A percentile compares a stretch with the other conserved stretches of the same genome.
These are phyloP conservation scores for Phytophthora hibernalis DNA, from an alignment of 352 stramenopile genomes.

Conservation along the genomic window DNA sequence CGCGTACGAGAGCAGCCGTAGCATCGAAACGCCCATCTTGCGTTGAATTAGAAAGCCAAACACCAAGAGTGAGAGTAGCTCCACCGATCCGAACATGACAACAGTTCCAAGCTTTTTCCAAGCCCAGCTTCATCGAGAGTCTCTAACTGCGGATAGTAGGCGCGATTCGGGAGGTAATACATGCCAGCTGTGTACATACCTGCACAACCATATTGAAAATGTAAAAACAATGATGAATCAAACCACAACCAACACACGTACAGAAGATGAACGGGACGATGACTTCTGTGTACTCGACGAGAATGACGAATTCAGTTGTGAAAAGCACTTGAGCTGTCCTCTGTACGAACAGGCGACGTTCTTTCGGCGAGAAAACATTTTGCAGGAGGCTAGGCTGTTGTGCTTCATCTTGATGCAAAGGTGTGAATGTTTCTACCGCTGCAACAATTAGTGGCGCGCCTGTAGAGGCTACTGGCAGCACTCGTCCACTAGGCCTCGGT, in stretches of 20 bases:
- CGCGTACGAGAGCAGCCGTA: constrained; percentile 41
- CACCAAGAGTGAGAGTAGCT: constrained; percentile 25
- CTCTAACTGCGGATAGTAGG: constrained; percentile 37
- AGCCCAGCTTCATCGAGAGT: constrained; percentile 16
- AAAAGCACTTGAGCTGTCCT: constrained; percentile 28
- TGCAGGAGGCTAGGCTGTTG: background rate
- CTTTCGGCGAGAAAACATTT: constrained; percentile 2
- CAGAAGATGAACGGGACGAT: constrained; percentile 35
- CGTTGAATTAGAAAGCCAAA: constrained; percentile 23
- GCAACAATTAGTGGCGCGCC: background rate
- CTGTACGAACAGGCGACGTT: constrained; percentile 9
- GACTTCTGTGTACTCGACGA: constrained; percentile 41
- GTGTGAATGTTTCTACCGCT: background rate
- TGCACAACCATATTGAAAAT: constrained; percentile 7
- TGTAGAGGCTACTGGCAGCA: constrained; percentile 1
- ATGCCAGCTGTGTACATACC: constrained; percentile 33
- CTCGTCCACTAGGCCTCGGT: background rate
- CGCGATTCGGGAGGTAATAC: constrained; percentile 37
- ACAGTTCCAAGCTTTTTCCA: constrained; percentile 26
- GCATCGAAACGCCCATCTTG: constrained; percentile 18
- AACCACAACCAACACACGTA: constrained; percentile 7
- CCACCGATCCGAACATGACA: constrained; percentile 28
- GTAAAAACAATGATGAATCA: background rate
- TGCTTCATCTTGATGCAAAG: constrained; percentile 3
- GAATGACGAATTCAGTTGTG: constrained; percentile 37